phyloP scores from a whole-genome alignment of 179 eudicot species.

The Gypsophila paniculata region DNA sequence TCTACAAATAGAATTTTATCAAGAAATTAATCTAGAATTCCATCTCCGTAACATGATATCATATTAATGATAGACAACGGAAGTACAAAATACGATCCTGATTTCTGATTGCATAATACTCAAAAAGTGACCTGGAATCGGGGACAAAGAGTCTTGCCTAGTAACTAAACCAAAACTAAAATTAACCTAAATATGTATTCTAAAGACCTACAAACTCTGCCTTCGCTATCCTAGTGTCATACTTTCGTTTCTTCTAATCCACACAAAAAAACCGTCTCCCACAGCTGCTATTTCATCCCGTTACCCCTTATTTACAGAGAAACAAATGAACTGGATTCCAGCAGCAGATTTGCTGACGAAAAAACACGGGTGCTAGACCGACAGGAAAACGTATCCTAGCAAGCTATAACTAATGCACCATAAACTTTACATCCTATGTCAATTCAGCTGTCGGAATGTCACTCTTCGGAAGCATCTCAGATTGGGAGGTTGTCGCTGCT shows the following conservation, averaged over 20 bases:
- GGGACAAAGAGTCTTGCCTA: neutral
- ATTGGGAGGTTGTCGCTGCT: conserved; percentile 1
- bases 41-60: neutral
- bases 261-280: conserved; percentile 30
- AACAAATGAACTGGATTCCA: conserved; percentile 49
- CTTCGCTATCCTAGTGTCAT: conserved; percentile 19
- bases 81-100: neutral
- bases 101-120: neutral
- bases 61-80: neutral
- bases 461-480: conserved; percentile 30
- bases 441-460: conserved; percentile 21
- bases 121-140: neutral
- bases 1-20: no score
- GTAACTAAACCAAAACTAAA: neutral
- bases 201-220: conserved; percentile 26
- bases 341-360: conserved; percentile 18
- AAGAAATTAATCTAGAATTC: neutral
- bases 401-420: neutral
- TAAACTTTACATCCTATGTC: conserved; percentile 14
- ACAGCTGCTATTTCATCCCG: conserved; percentile 31
- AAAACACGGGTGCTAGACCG: conserved; percentile 19
- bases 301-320: conserved; percentile 42
- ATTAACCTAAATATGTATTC: conserved; percentile 25
- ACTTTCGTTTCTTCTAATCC: conserved; percentile 19
- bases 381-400: neutral